Percentiles rank a stretch among this genome's conserved stretches.
phyloP scores from a whole-genome alignment of 2,329 filamentous ascomycete genomes.

The Shiraia sp. region DNA sequence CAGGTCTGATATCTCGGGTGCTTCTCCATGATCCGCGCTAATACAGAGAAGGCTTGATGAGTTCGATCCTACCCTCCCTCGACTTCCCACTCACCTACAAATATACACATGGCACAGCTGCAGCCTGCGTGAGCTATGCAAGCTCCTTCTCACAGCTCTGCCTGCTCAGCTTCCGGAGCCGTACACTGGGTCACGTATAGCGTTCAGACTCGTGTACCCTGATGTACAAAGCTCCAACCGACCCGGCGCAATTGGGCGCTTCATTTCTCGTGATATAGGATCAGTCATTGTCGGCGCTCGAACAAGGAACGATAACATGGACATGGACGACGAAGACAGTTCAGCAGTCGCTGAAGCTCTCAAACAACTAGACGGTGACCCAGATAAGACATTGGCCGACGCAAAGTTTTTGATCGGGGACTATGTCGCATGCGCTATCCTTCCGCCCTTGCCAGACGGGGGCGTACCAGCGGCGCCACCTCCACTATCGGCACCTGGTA shows the following conservation, averaged over 20 bases:
- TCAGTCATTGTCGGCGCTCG: slow-evolving; percentile 70
- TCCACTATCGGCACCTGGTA: slow-evolving; percentile 43
- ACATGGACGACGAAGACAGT: slow-evolving; percentile 15
- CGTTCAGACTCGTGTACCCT: slow-evolving; percentile 83
- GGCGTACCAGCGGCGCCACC: slow-evolving; percentile 67
- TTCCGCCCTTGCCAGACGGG: slow-evolving; percentile 75
- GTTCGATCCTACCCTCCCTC: slow-evolving; percentile 59
- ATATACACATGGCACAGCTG: slow-evolving; percentile 87
- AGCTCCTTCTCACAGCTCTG: slow-evolving; percentile 71
- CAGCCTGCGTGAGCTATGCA: slow-evolving; percentile 78
- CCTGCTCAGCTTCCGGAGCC: slow-evolving; percentile 72
- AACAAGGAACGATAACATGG: slow-evolving; percentile 26
- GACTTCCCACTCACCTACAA: slow-evolving; percentile 68
- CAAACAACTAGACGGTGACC: slow-evolving; percentile 60
- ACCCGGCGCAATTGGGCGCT: slow-evolving; percentile 59
- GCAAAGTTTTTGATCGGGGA: slow-evolving; percentile 86
- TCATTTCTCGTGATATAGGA: slow-evolving; percentile 79
- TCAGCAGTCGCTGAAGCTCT: slow-evolving; percentile 34
- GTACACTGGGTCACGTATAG: slow-evolving; percentile 79
- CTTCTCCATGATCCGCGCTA: neutral
- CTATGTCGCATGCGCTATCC: slow-evolving; percentile 80
- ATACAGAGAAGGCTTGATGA: slow-evolving; percentile 63
- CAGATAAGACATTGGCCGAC: slow-evolving; percentile 74
- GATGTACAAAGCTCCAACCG: slow-evolving; percentile 62
- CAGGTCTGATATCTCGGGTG: slow-evolving; percentile 51